phyloP scores from a whole-genome alignment of 495 filamentous ascomycete genomes.

The Parachaetomium inaequale region DNA sequence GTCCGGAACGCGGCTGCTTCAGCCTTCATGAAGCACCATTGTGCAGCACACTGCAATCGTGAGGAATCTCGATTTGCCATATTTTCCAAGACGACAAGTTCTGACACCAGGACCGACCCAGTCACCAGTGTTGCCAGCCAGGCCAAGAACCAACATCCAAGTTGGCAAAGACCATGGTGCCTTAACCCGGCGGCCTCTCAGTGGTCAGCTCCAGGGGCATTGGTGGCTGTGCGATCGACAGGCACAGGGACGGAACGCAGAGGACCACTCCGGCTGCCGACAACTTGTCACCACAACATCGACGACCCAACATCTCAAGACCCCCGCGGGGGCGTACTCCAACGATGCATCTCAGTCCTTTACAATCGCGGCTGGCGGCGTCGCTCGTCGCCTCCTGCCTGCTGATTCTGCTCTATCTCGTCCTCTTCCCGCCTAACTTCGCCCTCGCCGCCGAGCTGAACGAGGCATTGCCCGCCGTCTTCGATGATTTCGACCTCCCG shows the following conservation, averaged over 20 bases:
- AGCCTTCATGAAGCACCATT: not conserved
- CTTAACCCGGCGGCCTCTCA: slow-evolving; percentile 13
- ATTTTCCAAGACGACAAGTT: not conserved
- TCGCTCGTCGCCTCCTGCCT: slow-evolving; percentile 55
- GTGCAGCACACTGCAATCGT: not conserved
- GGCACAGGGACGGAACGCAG: slow-evolving; percentile 1
- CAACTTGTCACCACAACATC: slow-evolving; percentile 8
- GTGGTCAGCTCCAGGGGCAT: slow-evolving; percentile 16
- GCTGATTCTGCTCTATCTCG: slow-evolving; percentile 53
- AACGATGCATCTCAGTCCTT: slow-evolving; percentile 60
- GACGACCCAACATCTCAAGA: slow-evolving; percentile 8
- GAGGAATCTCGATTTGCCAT: not conserved
- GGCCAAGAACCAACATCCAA: not conserved
- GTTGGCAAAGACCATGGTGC: slow-evolving; percentile 9
- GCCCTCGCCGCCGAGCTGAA: slow-evolving; percentile 57
- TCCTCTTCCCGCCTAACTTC: slow-evolving; percentile 52
- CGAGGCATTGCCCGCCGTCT: slow-evolving; percentile 39
- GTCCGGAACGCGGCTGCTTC: not conserved
- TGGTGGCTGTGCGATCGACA: slow-evolving; percentile 13
- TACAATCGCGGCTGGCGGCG: slow-evolving; percentile 68
- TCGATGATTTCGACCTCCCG: slow-evolving; percentile 40
- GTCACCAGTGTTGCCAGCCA: not conserved
- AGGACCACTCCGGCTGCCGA: not conserved
- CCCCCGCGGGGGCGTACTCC: slow-evolving; percentile 38
- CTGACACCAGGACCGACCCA: not conserved